Evolutionary conservation across 2,329 filamentous ascomycete species (phyloP).

Genomic region (Geoglossum cookeanum): DNA sequence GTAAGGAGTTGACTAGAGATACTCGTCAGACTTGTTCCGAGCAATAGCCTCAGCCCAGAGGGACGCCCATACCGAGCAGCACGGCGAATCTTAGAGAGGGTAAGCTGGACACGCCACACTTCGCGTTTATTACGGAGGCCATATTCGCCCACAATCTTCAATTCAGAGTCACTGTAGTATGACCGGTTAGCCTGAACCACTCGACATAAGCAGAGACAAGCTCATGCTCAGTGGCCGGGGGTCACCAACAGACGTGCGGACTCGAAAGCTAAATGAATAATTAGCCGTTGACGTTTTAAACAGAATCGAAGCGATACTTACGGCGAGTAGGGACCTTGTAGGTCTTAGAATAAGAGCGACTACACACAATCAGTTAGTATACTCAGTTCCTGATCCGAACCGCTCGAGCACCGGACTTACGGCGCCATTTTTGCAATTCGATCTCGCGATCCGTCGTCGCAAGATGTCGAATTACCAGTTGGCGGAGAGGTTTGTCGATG

Average conservation of each 20-base stretch:
- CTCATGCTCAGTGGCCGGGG: constrained; percentile 93
- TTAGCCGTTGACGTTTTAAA: constrained; percentile 12
- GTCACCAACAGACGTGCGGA: constrained; percentile 98
- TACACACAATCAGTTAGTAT: constrained; percentile 14
- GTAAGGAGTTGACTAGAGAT: constrained; percentile 83
- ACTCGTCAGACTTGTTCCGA: constrained; percentile 7
- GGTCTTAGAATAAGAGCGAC: constrained; percentile 89
- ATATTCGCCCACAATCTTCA: constrained; percentile 99
- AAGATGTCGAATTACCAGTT: constrained; percentile 9
- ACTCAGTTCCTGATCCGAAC: neutral
- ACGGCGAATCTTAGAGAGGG: constrained; percentile 99
- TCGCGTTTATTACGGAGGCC: constrained; percentile 99
- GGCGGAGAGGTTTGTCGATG: constrained; percentile 6
- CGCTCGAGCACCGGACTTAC: constrained; percentile 13
- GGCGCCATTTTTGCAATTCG: constrained; percentile 26
- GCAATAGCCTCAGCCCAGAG: neutral
- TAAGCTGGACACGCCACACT: constrained; percentile 99
- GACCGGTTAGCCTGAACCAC: constrained; percentile 52
- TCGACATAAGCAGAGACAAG: constrained; percentile 95
- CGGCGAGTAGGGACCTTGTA: constrained; percentile 93
- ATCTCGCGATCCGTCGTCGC: constrained; percentile 15
- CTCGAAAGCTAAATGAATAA: constrained; percentile 53
- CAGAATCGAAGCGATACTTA: constrained; percentile 25
- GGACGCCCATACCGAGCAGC: constrained; percentile 67
- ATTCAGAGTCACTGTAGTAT: constrained; percentile 73